Percentiles rank a stretch among this genome's conserved stretches.
Conservation (phyloP, 139 green algal genomes). For the Axilococcus clingmanii region DNA sequence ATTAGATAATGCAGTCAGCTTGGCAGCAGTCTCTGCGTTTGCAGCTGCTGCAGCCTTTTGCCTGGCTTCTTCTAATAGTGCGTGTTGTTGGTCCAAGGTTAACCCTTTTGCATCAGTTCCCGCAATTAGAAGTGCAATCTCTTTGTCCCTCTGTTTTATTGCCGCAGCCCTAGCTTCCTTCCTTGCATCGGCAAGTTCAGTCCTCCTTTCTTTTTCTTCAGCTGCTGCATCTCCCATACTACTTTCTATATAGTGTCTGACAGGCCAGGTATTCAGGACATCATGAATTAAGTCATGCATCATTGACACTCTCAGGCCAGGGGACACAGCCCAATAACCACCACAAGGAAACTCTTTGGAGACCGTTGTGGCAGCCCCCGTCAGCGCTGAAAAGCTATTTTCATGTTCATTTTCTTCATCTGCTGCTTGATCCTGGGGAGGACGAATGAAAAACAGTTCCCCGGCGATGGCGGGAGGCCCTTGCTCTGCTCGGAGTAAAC, state of each 20-base stretch:
- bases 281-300: conserved; percentile 27
- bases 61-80: conserved; percentile 18
- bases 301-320: conserved; percentile 22
- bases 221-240: conserved; percentile 14
- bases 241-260: conserved; percentile 24
- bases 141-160: conserved; percentile 21
- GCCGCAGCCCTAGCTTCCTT: conserved; percentile 20
- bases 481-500: conserved; percentile 9
- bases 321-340: conserved; percentile 29
- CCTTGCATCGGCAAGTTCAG: conserved; percentile 13
- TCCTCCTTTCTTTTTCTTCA: conserved; percentile 12
- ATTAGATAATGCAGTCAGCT: conserved; percentile 3
- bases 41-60: conserved; percentile 13
- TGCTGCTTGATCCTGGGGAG: neutral
- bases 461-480: conserved; percentile 11
- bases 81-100: conserved; percentile 33
- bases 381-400: too few relatives aligned
- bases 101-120: conserved; percentile 1
- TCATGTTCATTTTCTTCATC: neutral
- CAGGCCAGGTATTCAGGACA: conserved; percentile 23
- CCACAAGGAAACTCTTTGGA: conserved; percentile 6
- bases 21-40: conserved; percentile 1
- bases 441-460: conserved; percentile 5
- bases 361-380: neutral
- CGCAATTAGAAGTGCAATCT: conserved; percentile 33